Conservation (phyloP, 345 rosid species). For the Brassica napus region Da-Ae NC_063435.1:11418501-11419000, state of each 20-base stretch:
- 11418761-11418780: constrained; percentile 22
- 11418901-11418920: constrained; percentile 45
- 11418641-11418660: constrained; percentile 38
- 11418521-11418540: constrained; percentile 23
- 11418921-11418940: constrained; percentile 82
- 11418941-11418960: constrained; percentile 67
- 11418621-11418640: constrained; percentile 26
- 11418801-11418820: constrained; percentile 55
- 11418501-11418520: constrained; percentile 3
- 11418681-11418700: constrained; percentile 84
- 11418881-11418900: constrained; percentile 76
- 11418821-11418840: constrained; percentile 60
- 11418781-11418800: constrained; percentile 53
- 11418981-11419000: constrained; percentile 75
- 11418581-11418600: background rate
- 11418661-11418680: constrained; percentile 60
- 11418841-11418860: constrained; percentile 83
- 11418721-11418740: constrained; percentile 50
- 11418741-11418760: constrained; percentile 1
- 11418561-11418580: constrained; percentile 5
- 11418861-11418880: constrained; percentile 60
- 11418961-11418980: constrained; percentile 84
- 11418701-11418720: constrained; percentile 61
- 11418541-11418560: background rate
- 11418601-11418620: constrained; percentile 2